Evolutionary conservation across 148 eudicot genomes (phyloP), one percentile per base, ranked within the genome.

Genomic region (Simmondsia chinensis): DNA sequence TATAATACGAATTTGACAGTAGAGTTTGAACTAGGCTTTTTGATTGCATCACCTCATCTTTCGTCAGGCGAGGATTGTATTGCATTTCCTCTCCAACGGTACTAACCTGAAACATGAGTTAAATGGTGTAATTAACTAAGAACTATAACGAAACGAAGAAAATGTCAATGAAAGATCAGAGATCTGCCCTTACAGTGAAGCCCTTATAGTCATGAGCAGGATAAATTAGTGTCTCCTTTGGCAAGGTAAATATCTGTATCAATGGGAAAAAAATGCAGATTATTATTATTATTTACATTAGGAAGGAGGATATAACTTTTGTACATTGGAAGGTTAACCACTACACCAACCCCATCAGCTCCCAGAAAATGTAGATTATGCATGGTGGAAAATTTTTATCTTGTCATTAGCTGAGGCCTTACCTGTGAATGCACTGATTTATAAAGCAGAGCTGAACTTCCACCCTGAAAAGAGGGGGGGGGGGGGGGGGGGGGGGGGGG

Each of bases 141-240:
- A 36, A 39, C 20, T 22, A 3, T 9, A 24, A 18, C 32, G 18
- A 26, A 18, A 38, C 23, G 14, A 46, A 37, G 35, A 5, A 25
- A 10, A 24, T 9, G 5, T 1, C 7, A 34, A 20, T 2, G 32
- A 45, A 30, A 33, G 23, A 12, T 15, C 5, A 21, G 21, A 10
- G 52, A 42, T 21, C 30, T 53, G 38, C 50, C 35, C 87, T 63
- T 78, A 88, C 97, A 29, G 72, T 72, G 68, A 76, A 85, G 19
- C 97, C 97, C 70, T 74, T 85, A 75, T 91, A 91, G 69, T 91
- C 97, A 54, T 91, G 97, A 68, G 86, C 97, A 31, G 97, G 97
- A 69, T 79, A 91, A 8, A 91, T 12, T 44, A 91, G 59, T 32
- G 95, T 91, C 43, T 85, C 94, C 56, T 70, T 75, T 16, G 95